Evolutionary conservation across 2,329 filamentous ascomycete species (phyloP).

Genomic region (Paraconiothyrium sp.): DNA sequence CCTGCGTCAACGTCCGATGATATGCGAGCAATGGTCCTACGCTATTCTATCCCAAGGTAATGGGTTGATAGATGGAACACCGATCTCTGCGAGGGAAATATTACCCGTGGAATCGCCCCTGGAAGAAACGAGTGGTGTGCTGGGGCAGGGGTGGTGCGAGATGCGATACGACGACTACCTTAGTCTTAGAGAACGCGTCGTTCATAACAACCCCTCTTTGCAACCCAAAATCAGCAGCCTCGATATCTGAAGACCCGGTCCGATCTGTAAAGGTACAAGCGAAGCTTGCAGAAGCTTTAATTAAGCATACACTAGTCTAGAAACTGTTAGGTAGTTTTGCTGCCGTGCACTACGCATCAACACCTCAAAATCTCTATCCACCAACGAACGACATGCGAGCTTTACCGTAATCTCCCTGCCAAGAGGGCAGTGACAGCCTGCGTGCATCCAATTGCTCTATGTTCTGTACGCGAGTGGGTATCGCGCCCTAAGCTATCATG

Average conservation of each 20-base stretch:
- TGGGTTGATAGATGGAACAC: no score
- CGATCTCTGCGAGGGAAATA: no score
- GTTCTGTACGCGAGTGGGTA: not conserved
- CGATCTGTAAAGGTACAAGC: not conserved
- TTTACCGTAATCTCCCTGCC: not conserved
- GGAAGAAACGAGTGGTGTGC: no score
- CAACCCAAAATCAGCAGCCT: not conserved
- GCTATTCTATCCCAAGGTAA: no score
- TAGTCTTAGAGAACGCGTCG: no score
- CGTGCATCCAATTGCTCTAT: not conserved
- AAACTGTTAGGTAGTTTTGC: not conserved
- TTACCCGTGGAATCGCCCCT: no score
- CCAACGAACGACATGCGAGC: not conserved
- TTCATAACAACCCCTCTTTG: no score
- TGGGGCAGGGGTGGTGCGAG: no score
- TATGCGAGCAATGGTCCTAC: no score
- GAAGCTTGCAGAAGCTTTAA: constrained; percentile 3
- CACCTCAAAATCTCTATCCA: not conserved
- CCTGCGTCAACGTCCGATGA: no score
- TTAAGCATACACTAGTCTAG: constrained; percentile 1
- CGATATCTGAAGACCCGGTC: not conserved
- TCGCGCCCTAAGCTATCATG: not conserved
- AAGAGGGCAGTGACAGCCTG: not conserved
- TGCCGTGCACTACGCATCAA: not conserved
- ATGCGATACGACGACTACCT: no score